Evolutionary conservation across 192 early-diverging fungal genomes (phyloP).

Genomic region (Coemansia sp.): DNA sequence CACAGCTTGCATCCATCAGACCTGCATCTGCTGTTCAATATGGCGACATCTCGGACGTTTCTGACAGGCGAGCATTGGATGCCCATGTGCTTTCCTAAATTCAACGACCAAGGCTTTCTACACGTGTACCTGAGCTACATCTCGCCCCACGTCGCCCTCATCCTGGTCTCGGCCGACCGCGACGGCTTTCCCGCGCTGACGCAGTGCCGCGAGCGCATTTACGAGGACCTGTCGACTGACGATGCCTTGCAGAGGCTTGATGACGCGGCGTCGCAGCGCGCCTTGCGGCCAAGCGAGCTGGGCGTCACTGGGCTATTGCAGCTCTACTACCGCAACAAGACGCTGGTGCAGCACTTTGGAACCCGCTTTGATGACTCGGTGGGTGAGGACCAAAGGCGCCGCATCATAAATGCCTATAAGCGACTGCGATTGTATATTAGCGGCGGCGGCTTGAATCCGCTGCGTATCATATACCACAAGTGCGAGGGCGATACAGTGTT

Average conservation of each 20-base stretch:
- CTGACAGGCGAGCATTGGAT: constrained; percentile 87
- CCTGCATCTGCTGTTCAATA: constrained; percentile 78
- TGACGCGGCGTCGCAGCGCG: constrained; percentile 57
- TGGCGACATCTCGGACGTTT: constrained; percentile 78
- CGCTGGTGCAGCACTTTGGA: constrained; percentile 49
- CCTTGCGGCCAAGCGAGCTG: constrained; percentile 48
- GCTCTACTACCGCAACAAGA: constrained; percentile 49
- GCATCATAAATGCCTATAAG: constrained; percentile 64
- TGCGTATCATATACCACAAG: constrained; percentile 41
- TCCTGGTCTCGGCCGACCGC: constrained; percentile 76
- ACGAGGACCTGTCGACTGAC: constrained; percentile 42
- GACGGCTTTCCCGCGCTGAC: constrained; percentile 83
- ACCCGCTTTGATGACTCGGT: constrained; percentile 39
- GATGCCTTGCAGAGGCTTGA: constrained; percentile 49
- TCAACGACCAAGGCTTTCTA: constrained; percentile 85
- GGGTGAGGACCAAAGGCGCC: constrained; percentile 22
- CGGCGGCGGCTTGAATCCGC: constrained; percentile 24
- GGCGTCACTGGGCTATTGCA: constrained; percentile 31
- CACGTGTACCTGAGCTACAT: constrained; percentile 87
- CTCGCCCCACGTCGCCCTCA: constrained; percentile 67
- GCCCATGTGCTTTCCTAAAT: constrained; percentile 90
- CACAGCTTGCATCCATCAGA: constrained; percentile 84
- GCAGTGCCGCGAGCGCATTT: constrained; percentile 65
- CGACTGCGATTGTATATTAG: constrained; percentile 52
- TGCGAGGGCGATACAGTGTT: constrained; percentile 26